Evolutionary conservation across 2,329 filamentous ascomycete species (phyloP).

Genomic region (Atkinsonella texensis): DNA sequence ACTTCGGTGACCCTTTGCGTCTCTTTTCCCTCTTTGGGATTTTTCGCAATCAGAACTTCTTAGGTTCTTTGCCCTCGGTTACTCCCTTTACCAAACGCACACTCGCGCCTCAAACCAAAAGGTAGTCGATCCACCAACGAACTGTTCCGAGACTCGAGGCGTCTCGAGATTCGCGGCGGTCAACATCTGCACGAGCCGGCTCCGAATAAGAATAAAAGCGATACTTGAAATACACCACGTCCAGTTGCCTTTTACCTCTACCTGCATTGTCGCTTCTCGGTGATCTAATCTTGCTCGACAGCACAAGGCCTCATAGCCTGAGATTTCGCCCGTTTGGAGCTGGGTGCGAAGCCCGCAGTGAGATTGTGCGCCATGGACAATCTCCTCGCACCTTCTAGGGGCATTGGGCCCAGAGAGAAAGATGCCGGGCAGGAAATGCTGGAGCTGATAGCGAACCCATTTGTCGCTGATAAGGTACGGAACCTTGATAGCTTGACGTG

Average conservation of each 20-base stretch:
- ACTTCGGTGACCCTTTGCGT: background rate
- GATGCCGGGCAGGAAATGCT: constrained; percentile 33
- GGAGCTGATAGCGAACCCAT: constrained; percentile 37
- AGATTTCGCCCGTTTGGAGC: background rate
- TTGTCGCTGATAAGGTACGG: constrained; percentile 19
- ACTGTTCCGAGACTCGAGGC: background rate
- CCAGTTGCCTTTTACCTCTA: background rate
- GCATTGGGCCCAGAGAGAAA: constrained; percentile 2
- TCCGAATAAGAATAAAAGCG: background rate
- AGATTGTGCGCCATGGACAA: background rate
- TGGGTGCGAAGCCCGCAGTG: background rate
- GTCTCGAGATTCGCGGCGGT: background rate
- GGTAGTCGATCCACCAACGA: background rate
- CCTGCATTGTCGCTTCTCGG: background rate
- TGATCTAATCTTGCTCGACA: background rate
- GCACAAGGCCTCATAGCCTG: background rate
- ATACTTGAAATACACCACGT: background rate
- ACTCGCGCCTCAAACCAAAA: background rate
- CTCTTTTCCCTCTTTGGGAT: background rate
- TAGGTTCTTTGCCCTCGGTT: background rate
- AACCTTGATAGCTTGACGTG: background rate
- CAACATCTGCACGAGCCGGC: background rate
- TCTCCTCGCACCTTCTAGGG: background rate
- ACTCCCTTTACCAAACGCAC: background rate
- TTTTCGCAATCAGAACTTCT: background rate